Percentiles rank a stretch among this genome's conserved stretches.
phyloP scores from a whole-genome alignment of 805 yeast genomes.

The Monosporozyma siamensis region DNA sequence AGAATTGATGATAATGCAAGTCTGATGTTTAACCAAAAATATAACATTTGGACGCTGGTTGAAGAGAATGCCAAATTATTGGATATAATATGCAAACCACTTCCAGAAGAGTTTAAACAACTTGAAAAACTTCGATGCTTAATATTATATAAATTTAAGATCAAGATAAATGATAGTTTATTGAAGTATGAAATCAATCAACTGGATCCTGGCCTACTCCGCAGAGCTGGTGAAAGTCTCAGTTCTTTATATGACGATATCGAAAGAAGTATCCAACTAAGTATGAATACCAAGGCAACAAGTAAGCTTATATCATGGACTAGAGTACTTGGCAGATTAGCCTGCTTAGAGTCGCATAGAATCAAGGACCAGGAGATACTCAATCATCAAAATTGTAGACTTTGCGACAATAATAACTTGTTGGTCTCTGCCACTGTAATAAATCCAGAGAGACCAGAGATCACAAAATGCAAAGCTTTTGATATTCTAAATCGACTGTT shows the following conservation, averaged over 20 bases:
- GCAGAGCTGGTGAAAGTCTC: constrained; percentile 3
- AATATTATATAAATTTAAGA: constrained; percentile 8
- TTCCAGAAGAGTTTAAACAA: constrained; percentile 12
- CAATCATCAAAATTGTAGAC: constrained; percentile 5
- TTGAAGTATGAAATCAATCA: constrained; percentile 7
- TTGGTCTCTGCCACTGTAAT: constrained; percentile 12
- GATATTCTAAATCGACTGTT: constrained; percentile 22
- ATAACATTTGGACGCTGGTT: constrained; percentile 9
- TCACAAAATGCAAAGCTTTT: constrained; percentile 18
- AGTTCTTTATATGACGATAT: constrained; percentile 11
- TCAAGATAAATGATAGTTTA: background rate
- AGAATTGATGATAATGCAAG: background rate
- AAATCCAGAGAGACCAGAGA: constrained; percentile 26
- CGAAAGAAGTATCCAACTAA: constrained; percentile 9
- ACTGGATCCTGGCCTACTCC: constrained; percentile 10
- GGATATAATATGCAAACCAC: constrained; percentile 9
- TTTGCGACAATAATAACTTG: constrained; percentile 17
- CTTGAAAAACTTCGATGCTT: constrained; percentile 16
- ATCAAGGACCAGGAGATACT: background rate
- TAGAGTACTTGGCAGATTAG: constrained; percentile 15
- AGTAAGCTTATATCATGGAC: constrained; percentile 14
- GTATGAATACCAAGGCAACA: constrained; percentile 13
- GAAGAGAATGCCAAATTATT: constrained; percentile 5
- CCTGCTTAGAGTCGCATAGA: constrained; percentile 15
- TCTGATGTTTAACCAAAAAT: constrained; percentile 2